Percentiles rank a stretch among this genome's conserved stretches.
These are phyloP conservation scores for Cercospora canescens DNA, from an alignment of 2,329 filamentous ascomycete species.

Conservation along the genomic window DNA sequence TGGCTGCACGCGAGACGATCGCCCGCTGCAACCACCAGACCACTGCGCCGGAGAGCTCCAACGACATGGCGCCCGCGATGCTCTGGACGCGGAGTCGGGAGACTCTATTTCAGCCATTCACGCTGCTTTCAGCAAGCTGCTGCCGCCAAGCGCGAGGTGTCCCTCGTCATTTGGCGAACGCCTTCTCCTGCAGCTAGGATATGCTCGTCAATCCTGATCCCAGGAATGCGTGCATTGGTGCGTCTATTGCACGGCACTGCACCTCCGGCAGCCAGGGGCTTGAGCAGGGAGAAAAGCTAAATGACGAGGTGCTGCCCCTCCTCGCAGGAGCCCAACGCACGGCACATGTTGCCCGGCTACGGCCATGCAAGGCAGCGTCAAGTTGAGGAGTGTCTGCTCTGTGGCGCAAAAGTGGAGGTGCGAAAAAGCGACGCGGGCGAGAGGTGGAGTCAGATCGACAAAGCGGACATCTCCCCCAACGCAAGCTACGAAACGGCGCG, in stretches of 20 bases:
- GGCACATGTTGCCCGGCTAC: neutral
- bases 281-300: neutral
- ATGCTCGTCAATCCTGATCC: slow-evolving; percentile 13
- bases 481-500: neutral
- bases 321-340: neutral
- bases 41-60: slow-evolving; percentile 20
- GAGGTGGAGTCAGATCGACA: neutral
- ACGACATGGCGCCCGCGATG: slow-evolving; percentile 15
- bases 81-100: slow-evolving; percentile 21
- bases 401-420: neutral
- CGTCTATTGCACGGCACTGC: slow-evolving; percentile 13
- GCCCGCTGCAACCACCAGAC: slow-evolving; percentile 14
- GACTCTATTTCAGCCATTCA: slow-evolving; percentile 23
- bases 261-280: slow-evolving; percentile 16
- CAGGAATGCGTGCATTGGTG: slow-evolving; percentile 24
- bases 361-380: neutral
- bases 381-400: neutral
- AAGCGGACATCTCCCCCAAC: neutral
- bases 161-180: slow-evolving; percentile 8
- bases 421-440: neutral
- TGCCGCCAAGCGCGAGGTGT: slow-evolving; percentile 3
- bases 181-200: neutral
- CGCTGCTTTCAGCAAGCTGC: slow-evolving; percentile 18
- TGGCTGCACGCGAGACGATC: slow-evolving; percentile 13
- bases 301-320: neutral